Conservation (phyloP, 176 grass and related monocot genomes). For the Oryza glaberrima region DNA sequence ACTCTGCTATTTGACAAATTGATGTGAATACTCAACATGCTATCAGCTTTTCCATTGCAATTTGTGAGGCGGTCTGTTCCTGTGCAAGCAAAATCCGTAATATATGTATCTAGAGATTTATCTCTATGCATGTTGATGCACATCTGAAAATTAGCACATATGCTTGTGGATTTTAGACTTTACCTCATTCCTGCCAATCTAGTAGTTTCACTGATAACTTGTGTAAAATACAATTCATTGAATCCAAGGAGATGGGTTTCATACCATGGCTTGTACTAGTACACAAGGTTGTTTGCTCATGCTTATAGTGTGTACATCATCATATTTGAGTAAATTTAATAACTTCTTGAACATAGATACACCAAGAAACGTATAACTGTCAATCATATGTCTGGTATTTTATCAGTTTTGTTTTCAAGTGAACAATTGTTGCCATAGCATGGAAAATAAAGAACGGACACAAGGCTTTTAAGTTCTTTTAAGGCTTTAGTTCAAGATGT, state of each 20-base stretch:
- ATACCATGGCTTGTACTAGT: neutral
- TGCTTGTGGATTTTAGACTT: constrained; percentile 14
- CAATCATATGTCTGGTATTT: constrained; percentile 17
- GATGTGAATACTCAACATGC: constrained; percentile 11
- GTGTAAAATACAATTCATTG: neutral
- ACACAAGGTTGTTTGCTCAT: neutral
- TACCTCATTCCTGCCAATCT: constrained; percentile 3
- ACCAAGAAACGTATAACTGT: neutral
- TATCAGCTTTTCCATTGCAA: constrained; percentile 2
- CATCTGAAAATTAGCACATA: neutral
- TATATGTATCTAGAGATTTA: neutral
- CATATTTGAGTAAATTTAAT: constrained; percentile 3
- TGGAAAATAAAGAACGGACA: constrained; percentile 4
- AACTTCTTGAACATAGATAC: neutral
- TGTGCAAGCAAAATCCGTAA: neutral
- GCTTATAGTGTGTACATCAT: neutral
- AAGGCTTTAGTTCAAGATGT: neutral
- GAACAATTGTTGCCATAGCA: constrained; percentile 11
- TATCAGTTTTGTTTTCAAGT: neutral
- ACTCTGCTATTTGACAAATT: neutral
- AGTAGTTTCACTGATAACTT: neutral
- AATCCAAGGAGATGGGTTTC: neutral
- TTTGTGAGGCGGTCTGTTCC: neutral
- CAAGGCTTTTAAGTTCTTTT: constrained; percentile 22
- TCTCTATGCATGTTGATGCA: neutral